These are phyloP conservation scores for Pyrenophora teres DNA, from an alignment of 2,329 filamentous ascomycete species.

Conservation along the genomic window DNA sequence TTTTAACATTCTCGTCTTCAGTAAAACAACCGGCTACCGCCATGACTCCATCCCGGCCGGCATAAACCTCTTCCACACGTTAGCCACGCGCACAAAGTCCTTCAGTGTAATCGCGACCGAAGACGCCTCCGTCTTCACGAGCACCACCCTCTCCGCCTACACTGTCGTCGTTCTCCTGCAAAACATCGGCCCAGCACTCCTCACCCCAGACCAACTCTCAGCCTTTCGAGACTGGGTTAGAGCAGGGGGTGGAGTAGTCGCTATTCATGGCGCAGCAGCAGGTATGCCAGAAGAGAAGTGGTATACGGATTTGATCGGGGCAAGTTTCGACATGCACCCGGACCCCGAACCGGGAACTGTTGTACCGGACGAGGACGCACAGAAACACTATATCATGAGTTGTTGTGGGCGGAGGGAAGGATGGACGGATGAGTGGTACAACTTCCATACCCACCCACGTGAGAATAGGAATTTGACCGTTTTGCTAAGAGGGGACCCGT, in stretches of 20 bases:
- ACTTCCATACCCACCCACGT: conserved; percentile 31
- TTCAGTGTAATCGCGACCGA: conserved; percentile 26
- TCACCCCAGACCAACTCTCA: conserved; percentile 14
- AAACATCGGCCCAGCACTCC: conserved; percentile 20
- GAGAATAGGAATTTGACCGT: conserved; percentile 26
- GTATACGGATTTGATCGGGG: conserved; percentile 31
- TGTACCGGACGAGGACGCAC: conserved; percentile 8
- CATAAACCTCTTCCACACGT: conserved; percentile 17
- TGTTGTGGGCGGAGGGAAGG: conserved; percentile 3
- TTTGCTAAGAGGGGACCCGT: conserved; percentile 27
- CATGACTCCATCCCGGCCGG: conserved; percentile 31
- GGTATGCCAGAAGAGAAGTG: conserved; percentile 29
- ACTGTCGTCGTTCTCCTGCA: conserved; percentile 24
- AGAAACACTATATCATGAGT: conserved; percentile 14
- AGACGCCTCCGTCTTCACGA: conserved; percentile 21
- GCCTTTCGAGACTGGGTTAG: conserved; percentile 23
- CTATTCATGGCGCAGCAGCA: conserved; percentile 34
- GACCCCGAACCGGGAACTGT: conserved; percentile 24
- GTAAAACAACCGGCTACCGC: conserved; percentile 35
- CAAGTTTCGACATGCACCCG: conserved; percentile 36
- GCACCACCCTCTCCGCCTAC: conserved; percentile 9
- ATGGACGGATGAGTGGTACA: conserved; percentile 40
- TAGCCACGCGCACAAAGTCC: conserved; percentile 5
- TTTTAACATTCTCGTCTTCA: conserved; percentile 31
- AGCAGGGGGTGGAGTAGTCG: conserved; percentile 30